Conservation (phyloP, 1,284 basidiomycete genomes). For the Farysia itapuensis region DNA sequence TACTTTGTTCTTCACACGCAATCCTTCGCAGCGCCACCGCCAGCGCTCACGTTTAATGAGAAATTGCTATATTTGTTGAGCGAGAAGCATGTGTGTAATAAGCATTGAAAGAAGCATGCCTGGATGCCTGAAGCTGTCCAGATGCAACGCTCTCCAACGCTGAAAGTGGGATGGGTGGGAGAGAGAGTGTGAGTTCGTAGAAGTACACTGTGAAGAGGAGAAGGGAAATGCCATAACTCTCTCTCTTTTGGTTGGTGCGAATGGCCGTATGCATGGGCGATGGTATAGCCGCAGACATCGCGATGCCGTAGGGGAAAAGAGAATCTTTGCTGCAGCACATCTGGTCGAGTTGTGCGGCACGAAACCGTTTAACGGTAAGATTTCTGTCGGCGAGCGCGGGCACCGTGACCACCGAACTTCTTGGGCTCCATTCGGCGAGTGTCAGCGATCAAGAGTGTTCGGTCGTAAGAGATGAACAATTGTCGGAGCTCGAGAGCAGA, state of each 20-base stretch:
- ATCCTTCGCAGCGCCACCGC: too few species aligned
- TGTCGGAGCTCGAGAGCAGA: conserved; percentile 68
- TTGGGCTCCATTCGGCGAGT: conserved; percentile 98
- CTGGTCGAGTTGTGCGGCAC: too few species aligned
- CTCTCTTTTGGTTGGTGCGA: too few species aligned
- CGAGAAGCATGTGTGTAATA: background rate
- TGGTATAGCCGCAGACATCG: too few species aligned
- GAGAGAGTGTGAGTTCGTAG: background rate
- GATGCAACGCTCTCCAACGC: background rate
- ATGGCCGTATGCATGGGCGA: too few species aligned
- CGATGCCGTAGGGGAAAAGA: too few species aligned
- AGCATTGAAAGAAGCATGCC: background rate
- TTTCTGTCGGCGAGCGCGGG: conserved; percentile 60
- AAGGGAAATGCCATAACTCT: too few species aligned
- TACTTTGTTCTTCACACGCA: too few species aligned
- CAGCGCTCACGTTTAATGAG: too few species aligned
- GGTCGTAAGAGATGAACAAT: conserved; percentile 61
- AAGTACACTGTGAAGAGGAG: conserved; percentile 2
- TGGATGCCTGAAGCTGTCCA: too few species aligned
- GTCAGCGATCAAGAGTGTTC: conserved; percentile 93
- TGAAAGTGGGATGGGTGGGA: background rate
- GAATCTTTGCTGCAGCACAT: too few species aligned
- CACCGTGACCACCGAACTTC: conserved; percentile 67
- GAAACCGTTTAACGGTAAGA: conserved; percentile 37
- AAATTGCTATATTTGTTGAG: conserved; percentile 1